Evolutionary conservation across 1,139 yeast species (phyloP), one percentile per base, ranked within the genome.

Genomic region (Saccharomyces hybrid): DNA sequence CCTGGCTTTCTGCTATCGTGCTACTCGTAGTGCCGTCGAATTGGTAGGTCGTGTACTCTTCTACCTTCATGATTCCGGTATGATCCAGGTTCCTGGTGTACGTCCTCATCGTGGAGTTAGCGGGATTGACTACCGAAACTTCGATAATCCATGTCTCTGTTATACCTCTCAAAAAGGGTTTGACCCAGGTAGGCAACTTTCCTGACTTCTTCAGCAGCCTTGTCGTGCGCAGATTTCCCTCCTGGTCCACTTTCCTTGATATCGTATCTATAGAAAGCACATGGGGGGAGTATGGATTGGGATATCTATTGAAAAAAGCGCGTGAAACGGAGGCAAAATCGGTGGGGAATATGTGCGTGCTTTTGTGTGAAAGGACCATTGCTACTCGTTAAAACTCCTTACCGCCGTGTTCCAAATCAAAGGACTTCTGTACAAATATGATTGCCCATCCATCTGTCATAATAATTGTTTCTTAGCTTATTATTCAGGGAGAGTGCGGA

Each of bases 81-180:
- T 93, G 97, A 69, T 93, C 98, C 52, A 93, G 73, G 68, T 93
- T 93, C 59, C 91, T 79, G 7, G 91, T 84, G 73, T 88, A 89
- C 1, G 96, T 82, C 57, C 75, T 69, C 79, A 91, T 77, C 9
- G 76, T 75, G 59, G 77, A 73, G 9, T 72, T 67, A 7, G 68
- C 63, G 1, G 95, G 91, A 67, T 93, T 86, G 14, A 91, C 85
- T 9, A 86, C 73, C 1, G 90, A 81, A 61, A 83, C 81, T 69
- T 93, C 99, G 54, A 93, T 79, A 46, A 91, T 83, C 93, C 95
- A 89, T 6, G 91, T 78, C 59, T 88, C 86, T 38, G 88, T 76
- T 42, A 83, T 82, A 54, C 79, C 75, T 1, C 95, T 95, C 58
- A 91, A 72, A 56, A 91, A 79, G 5, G 95, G 95, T 62, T 79